Evolutionary conservation across 1,284 basidiomycete genomes (phyloP).

Genomic region (Ceratobasidium sp.): DNA sequence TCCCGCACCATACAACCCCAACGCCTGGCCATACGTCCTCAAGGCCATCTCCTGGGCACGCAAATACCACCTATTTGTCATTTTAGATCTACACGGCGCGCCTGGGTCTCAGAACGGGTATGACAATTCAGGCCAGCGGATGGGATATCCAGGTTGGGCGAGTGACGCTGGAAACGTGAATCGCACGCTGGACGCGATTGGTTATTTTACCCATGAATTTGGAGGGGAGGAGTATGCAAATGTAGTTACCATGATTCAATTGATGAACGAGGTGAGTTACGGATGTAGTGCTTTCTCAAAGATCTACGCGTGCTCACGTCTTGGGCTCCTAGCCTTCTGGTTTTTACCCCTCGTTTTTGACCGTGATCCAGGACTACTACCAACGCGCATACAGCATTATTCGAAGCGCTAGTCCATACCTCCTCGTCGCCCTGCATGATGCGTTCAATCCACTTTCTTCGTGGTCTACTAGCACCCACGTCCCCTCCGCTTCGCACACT

Average conservation of each 20-base stretch:
- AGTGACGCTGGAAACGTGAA: slow-evolving; percentile 51
- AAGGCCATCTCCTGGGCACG: slow-evolving; percentile 73
- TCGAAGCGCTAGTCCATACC: slow-evolving; percentile 33
- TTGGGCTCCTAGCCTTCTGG: slow-evolving; percentile 55
- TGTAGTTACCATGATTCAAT: slow-evolving; percentile 55
- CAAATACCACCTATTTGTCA: slow-evolving; percentile 66
- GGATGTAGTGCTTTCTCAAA: too few species aligned
- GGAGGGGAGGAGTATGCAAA: slow-evolving; percentile 50
- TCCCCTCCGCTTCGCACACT: slow-evolving; percentile 53
- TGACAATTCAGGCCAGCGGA: slow-evolving; percentile 81
- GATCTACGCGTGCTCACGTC: too few species aligned
- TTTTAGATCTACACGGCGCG: slow-evolving; percentile 69
- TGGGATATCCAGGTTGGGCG: slow-evolving; percentile 57
- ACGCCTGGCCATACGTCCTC: slow-evolving; percentile 75
- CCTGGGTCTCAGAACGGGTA: slow-evolving; percentile 63
- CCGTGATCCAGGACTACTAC: slow-evolving; percentile 55
- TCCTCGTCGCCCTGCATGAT: slow-evolving; percentile 57
- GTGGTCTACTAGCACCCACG: slow-evolving; percentile 56
- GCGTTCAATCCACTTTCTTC: slow-evolving; percentile 58
- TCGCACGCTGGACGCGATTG: slow-evolving; percentile 55
- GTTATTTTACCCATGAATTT: slow-evolving; percentile 53
- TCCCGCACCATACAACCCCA: slow-evolving; percentile 67
- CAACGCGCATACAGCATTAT: slow-evolving; percentile 45
- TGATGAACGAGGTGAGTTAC: slow-evolving; percentile 54
- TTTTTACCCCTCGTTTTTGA: slow-evolving; percentile 51